Conservation (phyloP, 495 filamentous ascomycete genomes). For the Daldinia vernicosa region DNA sequence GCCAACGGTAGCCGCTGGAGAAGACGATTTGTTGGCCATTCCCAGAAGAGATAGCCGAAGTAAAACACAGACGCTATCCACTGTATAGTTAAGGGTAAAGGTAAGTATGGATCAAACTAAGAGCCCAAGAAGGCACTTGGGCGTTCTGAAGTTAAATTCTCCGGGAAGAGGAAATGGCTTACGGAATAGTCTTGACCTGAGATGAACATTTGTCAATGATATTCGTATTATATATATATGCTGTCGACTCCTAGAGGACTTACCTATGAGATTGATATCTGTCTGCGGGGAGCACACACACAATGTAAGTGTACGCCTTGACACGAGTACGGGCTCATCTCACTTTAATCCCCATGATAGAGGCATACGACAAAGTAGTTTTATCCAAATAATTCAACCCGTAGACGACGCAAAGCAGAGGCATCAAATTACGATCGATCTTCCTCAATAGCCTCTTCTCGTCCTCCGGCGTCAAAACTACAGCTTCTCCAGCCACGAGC, state of each 20-base stretch:
- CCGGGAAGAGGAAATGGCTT: background rate
- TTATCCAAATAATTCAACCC: slow-evolving; percentile 74
- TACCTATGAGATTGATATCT: slow-evolving; percentile 42
- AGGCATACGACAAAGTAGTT: slow-evolving; percentile 70
- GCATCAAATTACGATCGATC: slow-evolving; percentile 71
- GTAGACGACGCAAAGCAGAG: slow-evolving; percentile 67
- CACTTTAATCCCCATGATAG: slow-evolving; percentile 67
- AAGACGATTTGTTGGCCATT: slow-evolving; percentile 69
- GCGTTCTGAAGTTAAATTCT: background rate
- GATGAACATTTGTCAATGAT: background rate
- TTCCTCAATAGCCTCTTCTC: slow-evolving; percentile 61
- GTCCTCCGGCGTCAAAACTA: slow-evolving; percentile 48
- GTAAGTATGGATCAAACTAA: slow-evolving; percentile 1
- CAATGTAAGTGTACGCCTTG: slow-evolving; percentile 40
- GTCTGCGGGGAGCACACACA: slow-evolving; percentile 10
- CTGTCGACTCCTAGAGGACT: background rate
- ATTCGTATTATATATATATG: background rate
- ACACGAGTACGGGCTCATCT: slow-evolving; percentile 49
- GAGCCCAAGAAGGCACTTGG: background rate
- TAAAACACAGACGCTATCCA: slow-evolving; percentile 61
- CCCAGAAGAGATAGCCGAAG: slow-evolving; percentile 72
- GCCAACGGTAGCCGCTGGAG: slow-evolving; percentile 67
- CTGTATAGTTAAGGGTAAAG: no score
- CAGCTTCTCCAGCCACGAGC: slow-evolving; percentile 45
- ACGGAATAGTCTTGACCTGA: slow-evolving; percentile 46